Evolutionary conservation across 768 basidiomycete genomes (phyloP).

Genomic region (Hebeloma cylindrosporum): DNA sequence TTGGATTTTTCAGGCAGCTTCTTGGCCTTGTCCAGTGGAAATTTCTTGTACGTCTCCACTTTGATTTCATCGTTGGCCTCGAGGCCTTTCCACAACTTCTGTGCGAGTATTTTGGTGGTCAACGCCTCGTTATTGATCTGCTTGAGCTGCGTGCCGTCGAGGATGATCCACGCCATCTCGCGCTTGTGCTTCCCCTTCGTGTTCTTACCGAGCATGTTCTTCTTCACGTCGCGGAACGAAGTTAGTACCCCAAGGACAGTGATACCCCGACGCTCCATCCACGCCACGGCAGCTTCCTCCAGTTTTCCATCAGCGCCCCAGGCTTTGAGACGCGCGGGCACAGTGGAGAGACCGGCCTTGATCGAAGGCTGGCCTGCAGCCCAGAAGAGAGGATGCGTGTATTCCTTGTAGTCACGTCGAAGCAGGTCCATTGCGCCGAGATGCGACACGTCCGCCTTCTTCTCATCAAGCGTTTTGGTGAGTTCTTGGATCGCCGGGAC

Average conservation of each 20-base stretch:
- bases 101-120: constrained; percentile 43
- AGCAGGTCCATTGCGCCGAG: constrained; percentile 76
- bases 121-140: constrained; percentile 17
- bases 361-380: constrained; percentile 37
- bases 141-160: constrained; percentile 30
- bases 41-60: constrained; percentile 49
- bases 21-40: constrained; percentile 33
- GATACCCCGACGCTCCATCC: constrained; percentile 67
- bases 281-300: constrained; percentile 43
- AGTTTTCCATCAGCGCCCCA: constrained; percentile 51
- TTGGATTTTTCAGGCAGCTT: constrained; percentile 34
- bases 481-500: constrained; percentile 49
- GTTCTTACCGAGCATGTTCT: constrained; percentile 30
- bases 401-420: constrained; percentile 95
- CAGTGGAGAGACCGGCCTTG: constrained; percentile 77
- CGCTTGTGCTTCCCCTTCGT: constrained; percentile 54
- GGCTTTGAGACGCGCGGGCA: constrained; percentile 64
- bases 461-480: constrained; percentile 43
- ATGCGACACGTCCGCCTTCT: constrained; percentile 69
- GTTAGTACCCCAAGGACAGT: constrained; percentile 80
- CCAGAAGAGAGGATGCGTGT: constrained; percentile 51
- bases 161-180: constrained; percentile 67
- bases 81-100: constrained; percentile 56
- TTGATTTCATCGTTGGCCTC: constrained; percentile 53
- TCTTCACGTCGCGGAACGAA: constrained; percentile 52